These are phyloP conservation scores for Pseudogymnoascus sp. DNA, from an alignment of 2,329 filamentous ascomycete genomes.

Conservation along the genomic window DNA sequence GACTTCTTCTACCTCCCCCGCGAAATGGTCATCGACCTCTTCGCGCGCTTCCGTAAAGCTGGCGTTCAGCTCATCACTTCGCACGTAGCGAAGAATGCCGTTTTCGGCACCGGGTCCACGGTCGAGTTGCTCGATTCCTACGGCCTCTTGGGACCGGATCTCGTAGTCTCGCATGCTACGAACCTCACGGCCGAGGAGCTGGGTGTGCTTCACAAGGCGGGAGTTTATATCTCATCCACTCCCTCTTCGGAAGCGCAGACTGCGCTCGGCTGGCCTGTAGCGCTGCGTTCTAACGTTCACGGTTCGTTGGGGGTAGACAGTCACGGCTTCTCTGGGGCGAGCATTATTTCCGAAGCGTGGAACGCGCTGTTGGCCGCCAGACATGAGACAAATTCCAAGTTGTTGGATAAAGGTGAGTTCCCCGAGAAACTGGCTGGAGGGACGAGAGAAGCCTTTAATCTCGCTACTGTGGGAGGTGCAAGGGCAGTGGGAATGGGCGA, in stretches of 20 bases:
- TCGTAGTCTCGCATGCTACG: conserved; percentile 36
- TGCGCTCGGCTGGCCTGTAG: conserved; percentile 32
- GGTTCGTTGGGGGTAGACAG: conserved; percentile 31
- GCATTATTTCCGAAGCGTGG: conserved; percentile 30
- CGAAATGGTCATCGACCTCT: conserved; percentile 31
- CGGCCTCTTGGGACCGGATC: conserved; percentile 34
- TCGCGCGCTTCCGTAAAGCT: conserved; percentile 29
- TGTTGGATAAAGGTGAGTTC: conserved; percentile 22
- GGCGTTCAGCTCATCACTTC: conserved; percentile 35
- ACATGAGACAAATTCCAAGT: conserved; percentile 23
- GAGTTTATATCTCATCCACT: conserved; percentile 35
- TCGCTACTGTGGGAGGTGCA: conserved; percentile 41
- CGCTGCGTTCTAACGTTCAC: conserved; percentile 28
- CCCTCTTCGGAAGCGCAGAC: conserved; percentile 45
- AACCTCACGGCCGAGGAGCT: conserved; percentile 29
- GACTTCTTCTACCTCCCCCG: conserved; percentile 35
- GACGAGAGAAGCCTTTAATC: conserved; percentile 39
- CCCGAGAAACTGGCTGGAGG: conserved; percentile 25
- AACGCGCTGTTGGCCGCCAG: conserved; percentile 28
- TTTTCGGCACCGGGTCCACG: conserved; percentile 10
- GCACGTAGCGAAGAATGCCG: conserved; percentile 27
- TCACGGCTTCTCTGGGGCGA: conserved; percentile 26
- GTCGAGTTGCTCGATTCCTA: conserved; percentile 26
- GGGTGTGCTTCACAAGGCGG: conserved; percentile 27
- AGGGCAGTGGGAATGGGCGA: conserved; percentile 34